Evolutionary conservation across 2,329 filamentous ascomycete species (phyloP), one percentile per base, ranked within the genome.

Genomic region (Chlorencoelia australis): DNA sequence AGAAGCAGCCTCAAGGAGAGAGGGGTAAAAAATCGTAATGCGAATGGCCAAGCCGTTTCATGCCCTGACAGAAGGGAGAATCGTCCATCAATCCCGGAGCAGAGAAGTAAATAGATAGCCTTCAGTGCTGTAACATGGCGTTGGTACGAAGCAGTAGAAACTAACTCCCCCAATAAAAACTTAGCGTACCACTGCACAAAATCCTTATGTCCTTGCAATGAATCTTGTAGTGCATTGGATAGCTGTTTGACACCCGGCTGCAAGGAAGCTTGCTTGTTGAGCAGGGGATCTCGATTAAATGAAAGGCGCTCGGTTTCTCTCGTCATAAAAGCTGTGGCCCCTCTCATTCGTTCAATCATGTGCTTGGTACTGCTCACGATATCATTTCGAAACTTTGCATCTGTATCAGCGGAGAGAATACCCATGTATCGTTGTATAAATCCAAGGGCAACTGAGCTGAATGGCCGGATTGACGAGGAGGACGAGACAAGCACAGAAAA

Each of bases 111-210:
- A 1, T 65, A 65, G 18, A 89, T 60, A 1, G 81, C 76, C 51
- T 79, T 86, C 4, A 96, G 59, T 2, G 85, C 77, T 2, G 82
- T 83, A 30, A 88, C 82, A 48, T 94, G 89, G 5, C 87, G 75
- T 55, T 94, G 88, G 53, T 96, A 98, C 8, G 88, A 91, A 11
- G 84, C 77, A 1, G 82, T 88, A 2, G 87, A 79, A 3, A 75
- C 71, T 15, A 98, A 63, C 50, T 96, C 87, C 24, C 66, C 63
- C 35, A 75, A 69, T 5, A 95, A 59, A 47, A 94, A 91, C 2
- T 62, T 52, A 2, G 84, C 50, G 53, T 89, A 93, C 76, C 82
- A 88, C 2, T 58, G 54, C n/a, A 93, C 48, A 50, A 94, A 94
- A 0, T 62, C 58, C 21, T 71, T 59, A 50, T 79, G 81, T 42